phyloP scores from a whole-genome alignment of 768 basidiomycete genomes.

The Lepiota brunneoincarnata region DNA sequence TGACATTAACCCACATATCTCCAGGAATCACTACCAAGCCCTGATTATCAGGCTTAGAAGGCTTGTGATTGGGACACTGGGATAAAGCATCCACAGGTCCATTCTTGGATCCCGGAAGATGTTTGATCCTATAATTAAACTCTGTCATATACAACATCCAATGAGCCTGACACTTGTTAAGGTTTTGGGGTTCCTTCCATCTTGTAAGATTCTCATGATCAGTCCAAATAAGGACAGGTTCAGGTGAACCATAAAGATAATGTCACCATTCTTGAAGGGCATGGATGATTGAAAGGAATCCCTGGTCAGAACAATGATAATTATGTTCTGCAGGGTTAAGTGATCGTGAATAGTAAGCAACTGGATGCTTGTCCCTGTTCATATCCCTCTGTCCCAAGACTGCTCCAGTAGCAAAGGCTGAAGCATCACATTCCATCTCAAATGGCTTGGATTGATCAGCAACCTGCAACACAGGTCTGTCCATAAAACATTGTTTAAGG shows the following conservation, averaged over 20 bases:
- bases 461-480: too few relatives aligned
- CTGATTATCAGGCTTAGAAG: background rate
- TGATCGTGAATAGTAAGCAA: too few relatives aligned
- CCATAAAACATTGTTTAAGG: too few relatives aligned
- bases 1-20: background rate
- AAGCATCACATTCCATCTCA: too few relatives aligned
- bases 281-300: too few relatives aligned
- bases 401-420: too few relatives aligned
- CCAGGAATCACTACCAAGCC: background rate
- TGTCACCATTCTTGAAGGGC: background rate
- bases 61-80: background rate
- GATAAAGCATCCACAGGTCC: background rate
- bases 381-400: too few relatives aligned
- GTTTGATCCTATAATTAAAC: conserved; percentile 2
- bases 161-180: background rate
- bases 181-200: background rate
- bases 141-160: background rate
- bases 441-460: too few relatives aligned
- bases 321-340: too few relatives aligned
- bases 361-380: too few relatives aligned
- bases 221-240: background rate
- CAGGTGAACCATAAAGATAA: background rate
- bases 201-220: conserved; percentile 1
- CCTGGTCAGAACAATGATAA: too few relatives aligned
- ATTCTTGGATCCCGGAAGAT: background rate